Percentiles rank a stretch among this genome's conserved stretches.
These are phyloP conservation scores for Magnaporthiopsis poae DNA, from an alignment of 2,329 filamentous ascomycete species.

Conservation along the genomic window DNA sequence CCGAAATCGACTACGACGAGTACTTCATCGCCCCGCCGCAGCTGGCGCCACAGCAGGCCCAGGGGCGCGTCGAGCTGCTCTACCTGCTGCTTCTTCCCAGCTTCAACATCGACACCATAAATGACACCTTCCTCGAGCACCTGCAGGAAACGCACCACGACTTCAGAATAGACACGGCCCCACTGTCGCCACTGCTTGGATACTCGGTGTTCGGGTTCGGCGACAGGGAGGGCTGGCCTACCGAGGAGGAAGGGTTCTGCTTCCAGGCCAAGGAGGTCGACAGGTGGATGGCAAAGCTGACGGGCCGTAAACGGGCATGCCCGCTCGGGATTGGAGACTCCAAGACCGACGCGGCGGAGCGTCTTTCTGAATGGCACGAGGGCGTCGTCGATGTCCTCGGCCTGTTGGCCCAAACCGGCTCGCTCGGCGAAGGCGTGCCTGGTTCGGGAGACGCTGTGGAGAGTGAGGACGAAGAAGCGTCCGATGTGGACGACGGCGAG, in stretches of 20 bases:
- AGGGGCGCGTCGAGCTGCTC: conserved; percentile 48
- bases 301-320: conserved; percentile 73
- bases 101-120: conserved; percentile 89
- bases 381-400: conserved; percentile 64
- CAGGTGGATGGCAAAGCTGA: conserved; percentile 94
- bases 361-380: conserved; percentile 66
- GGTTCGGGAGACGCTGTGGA: conserved; percentile 78
- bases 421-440: conserved; percentile 54
- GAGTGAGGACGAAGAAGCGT: conserved; percentile 68
- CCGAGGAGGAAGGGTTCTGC: conserved; percentile 82
- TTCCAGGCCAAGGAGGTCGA: conserved; percentile 85
- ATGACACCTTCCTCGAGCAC: conserved; percentile 79
- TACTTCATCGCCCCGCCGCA: conserved; percentile 76
- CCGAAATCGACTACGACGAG: conserved; percentile 84
- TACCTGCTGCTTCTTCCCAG: conserved; percentile 81
- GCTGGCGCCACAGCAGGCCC: conserved; percentile 22
- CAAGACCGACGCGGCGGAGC: conserved; percentile 58
- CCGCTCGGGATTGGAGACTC: conserved; percentile 82
- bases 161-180: conserved; percentile 86
- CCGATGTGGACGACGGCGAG: conserved; percentile 51
- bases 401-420: conserved; percentile 50
- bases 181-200: conserved; percentile 64
- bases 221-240: conserved; percentile 84
- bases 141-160: conserved; percentile 90
- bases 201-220: conserved; percentile 94